Evolutionary conservation across 805 yeast species (phyloP).

Genomic region (Cyberlindnera suaveolens): DNA sequence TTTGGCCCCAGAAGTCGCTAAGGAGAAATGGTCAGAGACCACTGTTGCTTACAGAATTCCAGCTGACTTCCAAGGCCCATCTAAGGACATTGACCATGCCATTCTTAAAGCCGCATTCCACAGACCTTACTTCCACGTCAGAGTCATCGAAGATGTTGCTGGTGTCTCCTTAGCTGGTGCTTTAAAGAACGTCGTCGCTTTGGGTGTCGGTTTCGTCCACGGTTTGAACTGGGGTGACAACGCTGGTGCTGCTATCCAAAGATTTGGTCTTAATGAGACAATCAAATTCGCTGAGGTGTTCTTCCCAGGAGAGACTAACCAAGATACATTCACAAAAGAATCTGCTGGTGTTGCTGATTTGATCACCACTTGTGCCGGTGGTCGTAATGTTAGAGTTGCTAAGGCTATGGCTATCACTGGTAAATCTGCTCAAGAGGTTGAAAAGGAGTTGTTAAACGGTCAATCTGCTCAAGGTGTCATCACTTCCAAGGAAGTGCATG

Average conservation of each 20-base stretch:
- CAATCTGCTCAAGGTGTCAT: conserved; percentile 95
- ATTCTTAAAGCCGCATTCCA: conserved; percentile 83
- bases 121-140: conserved; percentile 96
- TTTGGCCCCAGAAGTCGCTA: conserved; percentile 95
- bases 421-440: conserved; percentile 74
- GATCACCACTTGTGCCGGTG: conserved; percentile 96
- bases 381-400: conserved; percentile 92
- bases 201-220: conserved; percentile 95
- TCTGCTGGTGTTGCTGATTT: conserved; percentile 97
- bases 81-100: conserved; percentile 52
- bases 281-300: conserved; percentile 78
- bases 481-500: conserved; percentile 88
- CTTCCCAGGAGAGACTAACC: conserved; percentile 45
- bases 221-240: conserved; percentile 99
- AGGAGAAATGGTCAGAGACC: conserved; percentile 94
- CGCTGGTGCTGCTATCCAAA: conserved; percentile 96
- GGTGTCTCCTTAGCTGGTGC: conserved; percentile 98
- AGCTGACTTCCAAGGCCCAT: conserved; percentile 42
- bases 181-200: conserved; percentile 89
- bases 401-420: conserved; percentile 76
- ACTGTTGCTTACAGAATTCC: conserved; percentile 88
- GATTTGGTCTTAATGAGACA: conserved; percentile 89
- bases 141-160: conserved; percentile 86
- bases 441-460: conserved; percentile 82
- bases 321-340: conserved; percentile 82